Evolutionary conservation across 2,329 filamentous ascomycete species (phyloP), one percentile per base, ranked within the genome.

Genomic region (Colletotrichum coccodes): DNA sequence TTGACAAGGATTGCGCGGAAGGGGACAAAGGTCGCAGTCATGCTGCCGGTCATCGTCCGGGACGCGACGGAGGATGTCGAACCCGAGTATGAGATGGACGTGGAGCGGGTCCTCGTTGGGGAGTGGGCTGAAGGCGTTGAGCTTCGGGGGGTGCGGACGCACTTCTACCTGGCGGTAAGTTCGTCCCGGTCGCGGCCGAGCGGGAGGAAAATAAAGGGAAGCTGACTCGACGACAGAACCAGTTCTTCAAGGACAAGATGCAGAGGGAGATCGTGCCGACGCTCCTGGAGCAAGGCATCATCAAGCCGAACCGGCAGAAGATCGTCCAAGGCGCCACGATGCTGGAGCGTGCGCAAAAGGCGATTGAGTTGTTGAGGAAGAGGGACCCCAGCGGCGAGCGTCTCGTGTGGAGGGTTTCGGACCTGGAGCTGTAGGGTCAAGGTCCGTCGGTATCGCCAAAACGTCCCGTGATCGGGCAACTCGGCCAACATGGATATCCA

Each of bases 31-130:
- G 86, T 91, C 1, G 89, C 88, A 0, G 76, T 90, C 23, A 83
- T 91, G 77, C 76, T 92, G 7, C 89, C 89, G 0, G 83, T 91
- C 23, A 88, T 91, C 64, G 71, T 89, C 54, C 81, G 78, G 54
- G 85, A 90, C 69, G 83, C 88, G 0, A 84, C 79, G 0, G 79
- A 83, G 4, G 79, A 79, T 1, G 76, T 82, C 14, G 79, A 76
- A 65, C 88, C 89, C 0, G 81, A 84, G 71, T 90, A 89, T 64
- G 81, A 81, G 47, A 87, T 89, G 85, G 85, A 89, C 62, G 83
- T 83, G 1, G 47, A 70, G 23, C 77, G 76, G 8, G 56, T 52
- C 16, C 49, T 66, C 36, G 57, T 46, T 3, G 80, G 73, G 1
- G 71, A 80, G 32, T 90, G 88, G 88, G 79, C 78, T 2, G 79